Percentiles rank a stretch among this genome's conserved stretches.
These are phyloP conservation scores for Aphanomyces stellatus DNA, from an alignment of 352 stramenopile genomes.

Conservation along the genomic window DNA sequence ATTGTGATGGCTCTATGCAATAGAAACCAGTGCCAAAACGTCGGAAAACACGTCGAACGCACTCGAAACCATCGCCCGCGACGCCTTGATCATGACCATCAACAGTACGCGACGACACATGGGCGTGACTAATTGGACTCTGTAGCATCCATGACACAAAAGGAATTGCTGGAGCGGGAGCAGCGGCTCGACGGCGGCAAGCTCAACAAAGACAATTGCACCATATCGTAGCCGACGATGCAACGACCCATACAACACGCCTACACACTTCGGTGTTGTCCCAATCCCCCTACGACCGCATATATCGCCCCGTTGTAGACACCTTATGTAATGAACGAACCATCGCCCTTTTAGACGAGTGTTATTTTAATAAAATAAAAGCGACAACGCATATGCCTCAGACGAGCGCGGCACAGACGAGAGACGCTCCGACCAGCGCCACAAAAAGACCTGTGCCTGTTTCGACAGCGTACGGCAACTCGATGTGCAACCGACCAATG, in stretches of 20 bases:
- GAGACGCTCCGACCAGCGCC: not conserved
- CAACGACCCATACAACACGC: not conserved
- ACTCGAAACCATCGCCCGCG: constrained; percentile 76
- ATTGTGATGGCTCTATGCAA: not conserved
- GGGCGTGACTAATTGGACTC: not conserved
- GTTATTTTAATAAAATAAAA: not conserved
- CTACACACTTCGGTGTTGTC: not conserved
- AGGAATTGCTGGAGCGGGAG: constrained; percentile 16
- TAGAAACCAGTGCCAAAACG: constrained; percentile 85
- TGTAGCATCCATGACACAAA: constrained; percentile 17
- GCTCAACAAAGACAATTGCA: constrained; percentile 17
- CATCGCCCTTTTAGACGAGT: not conserved
- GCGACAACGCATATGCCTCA: not conserved
- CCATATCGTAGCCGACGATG: not conserved
- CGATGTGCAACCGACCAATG: constrained; percentile 5
- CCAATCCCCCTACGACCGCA: not conserved
- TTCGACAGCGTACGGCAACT: constrained; percentile 16
- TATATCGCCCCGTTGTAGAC: not conserved
- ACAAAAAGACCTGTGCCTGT: constrained; percentile 3
- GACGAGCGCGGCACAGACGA: not conserved
- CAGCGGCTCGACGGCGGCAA: not conserved
- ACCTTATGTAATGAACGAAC: constrained; percentile 1
- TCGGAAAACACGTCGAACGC: constrained; percentile 81
- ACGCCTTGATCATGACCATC: constrained; percentile 78
- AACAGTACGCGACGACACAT: constrained; percentile 48